Evolutionary conservation across 1,284 basidiomycete species (phyloP), one percentile per base, ranked within the genome.

Genomic region (Psilocybe mexicana): DNA sequence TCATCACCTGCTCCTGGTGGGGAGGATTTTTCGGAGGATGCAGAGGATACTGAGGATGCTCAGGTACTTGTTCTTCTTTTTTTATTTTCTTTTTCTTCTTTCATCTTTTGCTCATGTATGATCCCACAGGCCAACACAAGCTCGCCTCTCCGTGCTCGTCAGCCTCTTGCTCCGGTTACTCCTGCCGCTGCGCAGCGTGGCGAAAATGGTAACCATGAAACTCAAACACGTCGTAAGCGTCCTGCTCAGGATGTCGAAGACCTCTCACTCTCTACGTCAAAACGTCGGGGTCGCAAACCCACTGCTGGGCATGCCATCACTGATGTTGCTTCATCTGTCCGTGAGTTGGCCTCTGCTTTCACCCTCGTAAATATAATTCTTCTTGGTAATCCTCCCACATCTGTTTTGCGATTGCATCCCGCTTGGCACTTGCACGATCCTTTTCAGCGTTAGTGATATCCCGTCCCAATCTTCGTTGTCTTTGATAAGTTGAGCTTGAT

Each of bases 361-460:
- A 38, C 24, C 18, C 23, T 52, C 25, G 8, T 23, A 52, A 28
- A 40, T 3, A n/a, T 52, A 23, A 14, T 43, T n/a, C 10, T 43
- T 52, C 33, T 26, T 28, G 4, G 38, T 36, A 18, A 42, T 65
- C 61, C 42, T 60, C 54, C 69, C 66, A 70, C 66, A 70, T 70
- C 3, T 26, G 59, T 28, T 61, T 45, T 44, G 66, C 65, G 64
- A 70, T 65, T 12, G 23, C 24, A 65, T 70, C 67, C 14, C 62
- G 6, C 11, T 30, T 35, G 42, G 14, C 14, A 38, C 54, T 57
- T 57, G 67, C 67, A 25, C 61, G 12, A 43, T 58, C 48, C 23
- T 66, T 65, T 36, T 70, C 65, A 53, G 52, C 54, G 24, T 50
- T 53, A 28, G 50, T 46, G 11, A 63, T 36, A 25, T 23, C 10